A percentile compares a stretch with the other conserved stretches of the same genome.
Evolutionary conservation across 257 asterid species (phyloP).

Genomic region (Fraxinus pennsylvanica): DNA sequence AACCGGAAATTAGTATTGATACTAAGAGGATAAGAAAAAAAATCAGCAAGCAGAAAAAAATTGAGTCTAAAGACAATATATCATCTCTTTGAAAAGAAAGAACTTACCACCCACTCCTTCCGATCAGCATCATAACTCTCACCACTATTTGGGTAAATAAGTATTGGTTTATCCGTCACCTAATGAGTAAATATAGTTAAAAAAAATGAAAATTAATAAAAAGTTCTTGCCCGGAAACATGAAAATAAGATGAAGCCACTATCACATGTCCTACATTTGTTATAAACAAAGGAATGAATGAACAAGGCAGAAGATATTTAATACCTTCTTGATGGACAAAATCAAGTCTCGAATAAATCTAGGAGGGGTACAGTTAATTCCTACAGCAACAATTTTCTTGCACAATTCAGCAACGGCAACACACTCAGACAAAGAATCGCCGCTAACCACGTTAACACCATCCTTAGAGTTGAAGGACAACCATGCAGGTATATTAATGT

Average conservation of each 20-base stretch:
- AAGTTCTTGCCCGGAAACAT: not conserved
- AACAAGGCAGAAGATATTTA: conserved; percentile 11
- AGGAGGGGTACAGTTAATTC: conserved; percentile 91
- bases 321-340: conserved; percentile 65
- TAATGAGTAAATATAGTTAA: conserved; percentile 32
- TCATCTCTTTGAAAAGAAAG: not conserved
- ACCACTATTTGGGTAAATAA: conserved; percentile 87
- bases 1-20: not conserved
- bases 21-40: not conserved
- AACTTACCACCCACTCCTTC: conserved; percentile 86
- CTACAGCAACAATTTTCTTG: conserved; percentile 68
- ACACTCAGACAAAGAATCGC: conserved; percentile 75
- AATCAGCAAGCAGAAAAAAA: not conserved
- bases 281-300: not conserved
- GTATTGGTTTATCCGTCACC: conserved; percentile 73
- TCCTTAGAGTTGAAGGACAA: conserved; percentile 87
- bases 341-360: conserved; percentile 75
- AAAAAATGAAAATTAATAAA: not conserved
- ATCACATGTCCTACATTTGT: not conserved
- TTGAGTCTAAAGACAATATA: not conserved
- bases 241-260: not conserved
- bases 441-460: conserved; percentile 79
- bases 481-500: conserved; percentile 77
- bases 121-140: conserved; percentile 71
- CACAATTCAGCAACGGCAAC: conserved; percentile 68